Conservation (phyloP, 768 basidiomycete species). For the Lentinula edodes region DNA sequence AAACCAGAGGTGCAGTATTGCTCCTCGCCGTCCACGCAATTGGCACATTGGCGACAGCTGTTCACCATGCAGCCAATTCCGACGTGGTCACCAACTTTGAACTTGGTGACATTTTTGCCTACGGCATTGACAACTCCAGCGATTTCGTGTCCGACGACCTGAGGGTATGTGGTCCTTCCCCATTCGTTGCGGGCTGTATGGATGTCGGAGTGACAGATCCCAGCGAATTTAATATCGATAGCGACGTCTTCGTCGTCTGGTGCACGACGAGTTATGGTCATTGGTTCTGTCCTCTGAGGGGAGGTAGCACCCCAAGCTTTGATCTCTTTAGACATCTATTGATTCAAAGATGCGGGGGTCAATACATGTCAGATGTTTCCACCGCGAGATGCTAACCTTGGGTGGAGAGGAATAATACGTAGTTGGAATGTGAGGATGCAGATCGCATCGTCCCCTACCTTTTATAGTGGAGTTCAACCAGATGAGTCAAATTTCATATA, state of each 20-base stretch:
- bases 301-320: conserved; percentile 4
- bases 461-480: neutral
- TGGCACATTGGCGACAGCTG: conserved; percentile 43
- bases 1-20: conserved; percentile 32
- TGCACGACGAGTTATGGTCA: neutral
- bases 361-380: neutral
- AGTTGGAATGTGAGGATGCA: neutral
- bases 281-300: neutral
- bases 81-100: conserved; percentile 54
- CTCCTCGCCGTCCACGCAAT: conserved; percentile 47
- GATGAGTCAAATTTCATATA: neutral
- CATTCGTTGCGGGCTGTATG: conserved; percentile 34
- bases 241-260: conserved; percentile 52
- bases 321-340: neutral
- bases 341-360: neutral
- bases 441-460: neutral
- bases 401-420: neutral
- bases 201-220: conserved; percentile 51
- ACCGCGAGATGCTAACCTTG: neutral
- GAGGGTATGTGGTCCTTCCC: conserved; percentile 24
- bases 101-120: conserved; percentile 45
- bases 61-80: conserved; percentile 48
- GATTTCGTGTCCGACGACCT: conserved; percentile 49
- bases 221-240: conserved; percentile 45
- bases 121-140: conserved; percentile 48